Evolutionary conservation across 2,329 filamentous ascomycete genomes (phyloP).

Genomic region (Aspergillus alliaceus): DNA sequence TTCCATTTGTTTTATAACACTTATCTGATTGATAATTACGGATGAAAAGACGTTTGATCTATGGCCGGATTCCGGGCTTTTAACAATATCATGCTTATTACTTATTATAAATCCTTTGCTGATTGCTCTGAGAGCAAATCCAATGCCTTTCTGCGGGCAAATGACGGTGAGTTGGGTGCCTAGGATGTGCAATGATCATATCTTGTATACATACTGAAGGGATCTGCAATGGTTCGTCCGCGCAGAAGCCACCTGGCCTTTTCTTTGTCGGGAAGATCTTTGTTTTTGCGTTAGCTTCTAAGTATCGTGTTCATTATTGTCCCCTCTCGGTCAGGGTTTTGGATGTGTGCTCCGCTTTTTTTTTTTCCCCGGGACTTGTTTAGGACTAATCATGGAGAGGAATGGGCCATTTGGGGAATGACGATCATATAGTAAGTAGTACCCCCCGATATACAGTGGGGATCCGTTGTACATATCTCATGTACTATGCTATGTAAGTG

Average conservation of each 20-base stretch:
- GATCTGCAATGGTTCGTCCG: not conserved
- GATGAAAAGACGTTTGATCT: not conserved
- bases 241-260: not conserved
- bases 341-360: not conserved
- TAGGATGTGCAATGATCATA: no score
- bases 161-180: no score
- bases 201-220: not conserved
- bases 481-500: no score
- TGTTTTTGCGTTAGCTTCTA: not conserved
- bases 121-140: not conserved
- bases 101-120: not conserved
- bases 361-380: not conserved
- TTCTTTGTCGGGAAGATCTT: not conserved
- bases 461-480: not conserved
- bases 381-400: not conserved
- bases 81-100: not conserved
- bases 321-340: not conserved
- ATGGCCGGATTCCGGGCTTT: not conserved
- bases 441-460: not conserved
- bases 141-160: not conserved
- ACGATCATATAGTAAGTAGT: not conserved
- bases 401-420: not conserved
- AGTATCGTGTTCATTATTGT: not conserved
- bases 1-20: constrained; percentile 8
- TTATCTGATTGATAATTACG: not conserved